phyloP scores from a whole-genome alignment of 805 yeast species.

The Wickerhamiella alocasiicola region DNA sequence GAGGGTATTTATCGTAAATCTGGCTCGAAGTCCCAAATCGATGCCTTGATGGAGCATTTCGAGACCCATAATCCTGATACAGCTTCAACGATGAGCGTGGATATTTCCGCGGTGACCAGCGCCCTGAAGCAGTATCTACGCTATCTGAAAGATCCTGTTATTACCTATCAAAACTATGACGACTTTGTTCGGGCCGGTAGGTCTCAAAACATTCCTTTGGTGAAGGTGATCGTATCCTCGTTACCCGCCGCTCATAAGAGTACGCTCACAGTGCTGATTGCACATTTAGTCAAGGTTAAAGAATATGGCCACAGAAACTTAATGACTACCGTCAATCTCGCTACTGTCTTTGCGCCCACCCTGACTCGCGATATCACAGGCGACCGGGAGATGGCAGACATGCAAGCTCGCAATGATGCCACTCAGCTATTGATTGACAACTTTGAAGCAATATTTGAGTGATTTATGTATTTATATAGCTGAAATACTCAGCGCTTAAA shows the following conservation, averaged over 20 bases:
- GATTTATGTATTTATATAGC: slow-evolving; percentile 7
- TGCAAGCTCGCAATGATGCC: slow-evolving; percentile 64
- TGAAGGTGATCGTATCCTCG: slow-evolving; percentile 35
- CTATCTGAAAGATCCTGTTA: slow-evolving; percentile 71
- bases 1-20: slow-evolving; percentile 90
- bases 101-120: slow-evolving; percentile 76
- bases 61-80: slow-evolving; percentile 27
- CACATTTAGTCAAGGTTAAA: slow-evolving; percentile 54
- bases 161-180: slow-evolving; percentile 58
- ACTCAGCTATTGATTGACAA: slow-evolving; percentile 52
- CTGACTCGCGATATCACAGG: slow-evolving; percentile 67
- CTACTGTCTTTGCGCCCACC: slow-evolving; percentile 93
- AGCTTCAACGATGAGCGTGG: slow-evolving; percentile 36
- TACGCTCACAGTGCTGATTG: slow-evolving; percentile 43
- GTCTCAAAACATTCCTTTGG: slow-evolving; percentile 30
- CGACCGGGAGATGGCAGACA: slow-evolving; percentile 72
- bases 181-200: slow-evolving; percentile 45
- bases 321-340: slow-evolving; percentile 72
- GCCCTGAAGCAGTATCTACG: slow-evolving; percentile 80
- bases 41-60: slow-evolving; percentile 32
- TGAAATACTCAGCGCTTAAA: neutral
- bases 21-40: slow-evolving; percentile 63
- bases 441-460: slow-evolving; percentile 13
- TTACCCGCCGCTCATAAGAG: slow-evolving; percentile 60
- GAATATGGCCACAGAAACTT: slow-evolving; percentile 44